phyloP scores from a whole-genome alignment of 2,329 filamentous ascomycete species.

The Cladophialophora psammophila region DNA sequence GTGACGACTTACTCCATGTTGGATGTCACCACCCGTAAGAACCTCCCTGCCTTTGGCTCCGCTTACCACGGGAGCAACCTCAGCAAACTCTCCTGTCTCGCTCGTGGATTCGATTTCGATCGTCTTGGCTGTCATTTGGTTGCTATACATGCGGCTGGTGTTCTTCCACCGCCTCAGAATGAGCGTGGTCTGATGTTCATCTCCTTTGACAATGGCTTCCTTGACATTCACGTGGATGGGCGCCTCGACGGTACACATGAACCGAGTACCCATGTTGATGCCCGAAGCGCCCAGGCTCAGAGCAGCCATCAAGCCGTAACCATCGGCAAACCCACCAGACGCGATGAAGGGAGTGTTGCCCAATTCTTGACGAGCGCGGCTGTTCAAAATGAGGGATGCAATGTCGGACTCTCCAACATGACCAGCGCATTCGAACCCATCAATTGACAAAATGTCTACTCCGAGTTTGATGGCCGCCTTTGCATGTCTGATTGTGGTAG shows the following conservation, averaged over 20 bases:
- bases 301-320: slow-evolving; percentile 88
- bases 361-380: slow-evolving; percentile 81
- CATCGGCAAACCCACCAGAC: slow-evolving; percentile 93
- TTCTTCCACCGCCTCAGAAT: slow-evolving; percentile 92
- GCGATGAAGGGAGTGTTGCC: slow-evolving; percentile 86
- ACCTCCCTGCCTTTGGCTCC: slow-evolving; percentile 91
- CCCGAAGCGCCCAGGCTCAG: slow-evolving; percentile 88
- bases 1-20: slow-evolving; percentile 72
- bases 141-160: slow-evolving; percentile 85
- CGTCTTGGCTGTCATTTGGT: slow-evolving; percentile 83
- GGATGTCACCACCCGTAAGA: slow-evolving; percentile 89
- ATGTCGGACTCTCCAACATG: slow-evolving; percentile 63
- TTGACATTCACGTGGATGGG: slow-evolving; percentile 95
- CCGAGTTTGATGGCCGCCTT: slow-evolving; percentile 90
- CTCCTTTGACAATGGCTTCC: slow-evolving; percentile 83
- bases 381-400: slow-evolving; percentile 71
- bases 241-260: slow-evolving; percentile 94
- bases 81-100: slow-evolving; percentile 83
- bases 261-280: slow-evolving; percentile 98
- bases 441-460: slow-evolving; percentile 95
- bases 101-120: slow-evolving; percentile 84
- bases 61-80: slow-evolving; percentile 85
- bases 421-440: slow-evolving; percentile 96
- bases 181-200: slow-evolving; percentile 90
- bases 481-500: slow-evolving; percentile 93